Base-by-base conservation (phyloP, 2,329 filamentous ascomycete species). In the Penicillium nordicum region DNA sequence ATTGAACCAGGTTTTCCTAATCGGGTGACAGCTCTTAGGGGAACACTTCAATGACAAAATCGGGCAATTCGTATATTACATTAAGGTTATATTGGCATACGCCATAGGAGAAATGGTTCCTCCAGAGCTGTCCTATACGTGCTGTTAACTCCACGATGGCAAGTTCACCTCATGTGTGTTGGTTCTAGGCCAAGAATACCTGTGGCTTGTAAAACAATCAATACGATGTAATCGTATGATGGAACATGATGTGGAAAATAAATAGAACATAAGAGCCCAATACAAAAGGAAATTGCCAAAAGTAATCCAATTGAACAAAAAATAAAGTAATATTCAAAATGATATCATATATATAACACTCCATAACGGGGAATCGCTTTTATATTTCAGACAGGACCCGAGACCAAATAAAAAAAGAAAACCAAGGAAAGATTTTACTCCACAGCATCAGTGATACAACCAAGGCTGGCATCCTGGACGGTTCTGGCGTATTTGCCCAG, bases 401-500 rank as follows among this genome's bases (percentile, higher is more conserved):
- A 50, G 42, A 58, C 51, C 50, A 36, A 45, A 46, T 38, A 50
- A 60, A 56, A 37, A 37, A 50, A 32, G 10, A 34, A 42, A 34
- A 37, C 42, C 32, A 54, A 51, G 36, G 25, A 45, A 55, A 40
- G 11, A 51, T 61, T 66, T 69, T 69, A 72, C 48, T 72, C 69
- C 52, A 75, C 54, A 59, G 69, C 61, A 65, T 79, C 77, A 41
- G 77, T 80, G 55, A 80, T 76, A 63, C 76, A 79, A 46, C 78
- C 78, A 52, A 76, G 76, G 63, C 77, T 79, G 27, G 78, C 78
- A 67, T 79, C 76, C 55, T 69, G 70, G 57, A 80, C 78, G 38
- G 64, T 65, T 57, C 73, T 72, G 45, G 87, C 86, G 67, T 90
- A 90, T 76, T 90, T 90, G 61, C 82, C 84, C 63, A 90, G 75